Conservation (phyloP, 1,284 basidiomycete genomes). For the Ustilago sp. region DNA sequence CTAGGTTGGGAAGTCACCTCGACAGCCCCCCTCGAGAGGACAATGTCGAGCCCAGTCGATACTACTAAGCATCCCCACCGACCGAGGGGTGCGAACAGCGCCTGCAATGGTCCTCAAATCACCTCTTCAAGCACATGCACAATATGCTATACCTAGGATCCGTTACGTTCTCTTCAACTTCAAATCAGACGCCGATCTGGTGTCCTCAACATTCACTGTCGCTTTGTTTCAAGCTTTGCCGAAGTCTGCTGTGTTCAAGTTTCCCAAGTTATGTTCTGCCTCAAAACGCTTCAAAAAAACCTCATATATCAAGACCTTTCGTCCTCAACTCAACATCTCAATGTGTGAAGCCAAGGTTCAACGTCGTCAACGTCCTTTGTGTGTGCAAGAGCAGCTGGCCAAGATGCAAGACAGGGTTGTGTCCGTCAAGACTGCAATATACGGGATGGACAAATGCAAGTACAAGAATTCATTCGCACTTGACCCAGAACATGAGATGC, state of each 20-base stretch:
- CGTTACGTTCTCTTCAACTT: background rate
- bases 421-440: background rate
- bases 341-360: background rate
- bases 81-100: background rate
- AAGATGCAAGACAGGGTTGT: no score
- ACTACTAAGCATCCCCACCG: slow-evolving; percentile 13
- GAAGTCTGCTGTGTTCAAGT: slow-evolving; percentile 2
- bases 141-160: no score
- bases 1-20: slow-evolving; percentile 47
- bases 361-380: slow-evolving; percentile 2
- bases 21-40: slow-evolving; percentile 53
- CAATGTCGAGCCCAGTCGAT: slow-evolving; percentile 48
- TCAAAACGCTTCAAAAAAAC: background rate
- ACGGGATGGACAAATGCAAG: no score
- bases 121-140: no score
- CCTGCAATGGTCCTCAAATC: no score
- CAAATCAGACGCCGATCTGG: background rate
- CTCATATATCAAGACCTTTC: background rate
- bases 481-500: no score
- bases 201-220: background rate
- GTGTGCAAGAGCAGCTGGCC: background rate
- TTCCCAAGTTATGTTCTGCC: background rate
- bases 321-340: background rate
- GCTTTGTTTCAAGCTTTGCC: background rate
- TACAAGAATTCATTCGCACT: background rate